Evolutionary conservation across 805 yeast species (phyloP), one percentile per base, ranked within the genome.

Genomic region (Komagataella ulmi): DNA sequence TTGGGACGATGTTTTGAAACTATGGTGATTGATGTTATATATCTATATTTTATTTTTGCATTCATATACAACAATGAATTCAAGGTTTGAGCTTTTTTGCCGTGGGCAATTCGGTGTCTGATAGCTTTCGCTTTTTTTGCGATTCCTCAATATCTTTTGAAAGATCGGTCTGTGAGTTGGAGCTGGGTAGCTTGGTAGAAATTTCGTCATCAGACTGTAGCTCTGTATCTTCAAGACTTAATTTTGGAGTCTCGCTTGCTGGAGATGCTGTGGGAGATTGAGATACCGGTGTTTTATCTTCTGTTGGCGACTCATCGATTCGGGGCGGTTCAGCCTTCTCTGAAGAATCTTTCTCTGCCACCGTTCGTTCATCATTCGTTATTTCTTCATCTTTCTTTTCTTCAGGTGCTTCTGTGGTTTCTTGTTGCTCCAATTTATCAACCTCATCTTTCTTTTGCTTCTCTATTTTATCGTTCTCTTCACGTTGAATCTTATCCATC

Each of bases 1-100:
- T 57, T 85, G 93, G 93, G 63, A 66, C 17, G 82, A 70, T 23
- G 61, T 80, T 12, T 57, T 70, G 3, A 66, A 74, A 24, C 64
- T 85, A 45, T 85, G 90, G 91, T 83, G 46, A 54, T 47, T 17
- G 43, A 44, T n/a, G 17, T 45, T 12, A 18, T 7, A 17, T 24
- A 44, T 21, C 23, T 21, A 21, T 4, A 19, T 19, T 44, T 4
- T 17, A 17, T 17, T 44, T 17, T 17, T 19, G 46, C 19, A 19
- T 17, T 17, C 46, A 19, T 44, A 19, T 44, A 19, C n/a, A 17
- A 19, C 19, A 17, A 17, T 10, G 46, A 44, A 44, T 44, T 30
- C 40, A 30, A 44, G 46, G 46, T 44, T 17, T 19, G 23, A 44
- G 6, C 10, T 44, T 17, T 44, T 44, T 19, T 44, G 46, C 23